phyloP scores from a whole-genome alignment of 148 eudicot species.

The Heliamphora exappendiculata region DNA sequence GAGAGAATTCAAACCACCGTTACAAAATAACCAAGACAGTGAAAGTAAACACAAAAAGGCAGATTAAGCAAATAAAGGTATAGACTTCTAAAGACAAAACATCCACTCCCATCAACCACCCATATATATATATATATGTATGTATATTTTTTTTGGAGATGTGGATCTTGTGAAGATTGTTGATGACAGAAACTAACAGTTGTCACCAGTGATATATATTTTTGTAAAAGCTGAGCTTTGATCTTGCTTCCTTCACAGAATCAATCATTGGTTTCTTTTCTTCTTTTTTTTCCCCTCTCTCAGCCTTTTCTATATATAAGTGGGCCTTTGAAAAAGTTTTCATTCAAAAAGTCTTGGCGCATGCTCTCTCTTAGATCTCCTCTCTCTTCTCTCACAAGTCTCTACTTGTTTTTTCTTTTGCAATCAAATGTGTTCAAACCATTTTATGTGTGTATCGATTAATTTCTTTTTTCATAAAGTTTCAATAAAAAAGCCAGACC shows the following conservation, averaged over 20 bases:
- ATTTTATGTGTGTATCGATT: too few relatives aligned
- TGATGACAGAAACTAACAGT: conserved; percentile 51
- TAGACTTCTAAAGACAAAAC: background rate
- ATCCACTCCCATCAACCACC: conserved; percentile 15
- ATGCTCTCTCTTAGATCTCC: background rate
- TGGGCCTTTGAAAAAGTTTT: conserved; percentile 16
- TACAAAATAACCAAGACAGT: background rate
- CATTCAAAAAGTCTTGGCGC: conserved; percentile 19
- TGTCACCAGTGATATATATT: conserved; percentile 43
- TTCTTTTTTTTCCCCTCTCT: conserved; percentile 4
- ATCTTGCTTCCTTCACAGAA: conserved; percentile 44
- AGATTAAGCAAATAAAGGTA: background rate
- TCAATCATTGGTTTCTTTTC: conserved; percentile 49
- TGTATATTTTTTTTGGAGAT: too few relatives aligned
- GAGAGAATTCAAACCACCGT: too few relatives aligned
- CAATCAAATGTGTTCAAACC: too few relatives aligned
- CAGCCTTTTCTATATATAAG: conserved; percentile 26
- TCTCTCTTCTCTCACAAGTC: background rate
- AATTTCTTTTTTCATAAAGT: too few relatives aligned
- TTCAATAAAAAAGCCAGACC: too few relatives aligned
- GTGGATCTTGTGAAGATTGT: conserved; percentile 43
- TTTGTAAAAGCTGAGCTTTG: conserved; percentile 46
- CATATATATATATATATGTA: too few relatives aligned
- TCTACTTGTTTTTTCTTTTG: too few relatives aligned
- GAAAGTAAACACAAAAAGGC: background rate